These are phyloP conservation scores for Septoria linicola DNA, from an alignment of 2,329 filamentous ascomycete species.

Conservation along the genomic window DNA sequence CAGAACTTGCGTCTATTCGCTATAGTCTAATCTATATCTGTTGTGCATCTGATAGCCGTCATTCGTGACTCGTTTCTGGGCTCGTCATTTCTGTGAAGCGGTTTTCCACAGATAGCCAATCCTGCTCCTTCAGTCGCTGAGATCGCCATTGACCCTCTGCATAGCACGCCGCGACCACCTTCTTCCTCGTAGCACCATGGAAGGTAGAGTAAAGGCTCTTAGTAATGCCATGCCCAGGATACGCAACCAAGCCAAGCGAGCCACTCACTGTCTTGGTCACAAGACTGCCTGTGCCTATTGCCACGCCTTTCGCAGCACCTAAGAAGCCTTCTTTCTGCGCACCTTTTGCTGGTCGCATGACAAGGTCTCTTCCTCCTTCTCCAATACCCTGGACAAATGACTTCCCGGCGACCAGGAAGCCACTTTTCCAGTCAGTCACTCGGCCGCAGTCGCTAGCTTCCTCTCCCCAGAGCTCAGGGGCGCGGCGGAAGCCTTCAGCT, in stretches of 20 bases:
- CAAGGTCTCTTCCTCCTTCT: constrained; percentile 76
- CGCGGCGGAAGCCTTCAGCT: constrained; percentile 83
- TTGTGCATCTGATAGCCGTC: too few relatives aligned
- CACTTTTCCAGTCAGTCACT: constrained; percentile 76
- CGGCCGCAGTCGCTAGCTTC: constrained; percentile 69
- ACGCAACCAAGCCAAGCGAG: neutral
- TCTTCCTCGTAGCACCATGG: neutral
- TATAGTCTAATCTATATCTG: too few relatives aligned
- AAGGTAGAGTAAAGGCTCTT: neutral
- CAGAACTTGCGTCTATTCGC: too few relatives aligned
- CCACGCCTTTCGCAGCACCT: constrained; percentile 30
- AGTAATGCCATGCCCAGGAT: neutral
- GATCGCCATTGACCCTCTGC: too few relatives aligned
- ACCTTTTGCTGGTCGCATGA: constrained; percentile 72
- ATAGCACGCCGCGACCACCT: neutral
- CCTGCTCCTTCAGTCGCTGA: too few relatives aligned
- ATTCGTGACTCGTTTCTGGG: too few relatives aligned
- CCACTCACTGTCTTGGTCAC: constrained; percentile 75
- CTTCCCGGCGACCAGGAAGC: constrained; percentile 72
- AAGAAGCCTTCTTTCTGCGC: constrained; percentile 52
- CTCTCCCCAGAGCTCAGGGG: constrained; percentile 79
- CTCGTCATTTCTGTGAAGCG: too few relatives aligned
- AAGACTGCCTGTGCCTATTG: constrained; percentile 61
- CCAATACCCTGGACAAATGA: constrained; percentile 62
- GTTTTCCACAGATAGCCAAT: too few relatives aligned